Base-by-base conservation (phyloP, 2,329 filamentous ascomycete genomes). In the Madurella fahalii region DNA sequence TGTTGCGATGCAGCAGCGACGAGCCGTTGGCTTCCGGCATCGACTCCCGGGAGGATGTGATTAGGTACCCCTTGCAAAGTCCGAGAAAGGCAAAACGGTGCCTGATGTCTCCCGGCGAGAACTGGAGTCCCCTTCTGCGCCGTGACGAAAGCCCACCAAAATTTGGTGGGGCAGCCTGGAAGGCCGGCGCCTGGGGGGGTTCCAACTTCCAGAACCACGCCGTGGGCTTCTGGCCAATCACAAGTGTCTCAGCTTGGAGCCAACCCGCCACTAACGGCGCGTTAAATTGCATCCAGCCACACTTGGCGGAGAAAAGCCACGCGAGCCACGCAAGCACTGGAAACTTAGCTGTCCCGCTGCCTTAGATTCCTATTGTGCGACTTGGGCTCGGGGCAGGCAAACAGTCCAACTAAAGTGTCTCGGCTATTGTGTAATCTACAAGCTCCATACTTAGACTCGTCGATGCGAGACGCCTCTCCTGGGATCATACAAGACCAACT, bases 141-240 rank as follows among this genome's bases (percentile, higher is more conserved):
- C 55, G 58, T 61, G 58, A 61, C 58, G 58, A 61, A 57, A 59
- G 58, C 40, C 50, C 25, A 31, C 52, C 57, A 37, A 55, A 50
- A 50, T 39, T 45, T 57, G 53, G 58, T 57, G 56, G 58, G 58
- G 58, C 50, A 53, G 12, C 32, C 46, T 50, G 25, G 46, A 44
- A 34, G 17, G 37, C 15, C 31, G 48, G 31, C 30, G 30, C 31
- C 34, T 48, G n/a, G n/a, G n/a, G 37, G 37, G 17, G 39, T 32
- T 46, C 16, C 46, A 50, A 40, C 18, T 37, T 44, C 34, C n/a
- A 11, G 11, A 37, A 37, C 11, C 9, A 37, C 37, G 47, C 17
- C 37, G 39, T 11, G 17, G 9, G 40, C 11, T 32, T 37, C 15
- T 31, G 39, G 9, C 51, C 45, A 49, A 44, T 37, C 45, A 42